Evolutionary conservation across 2,329 filamentous ascomycete genomes (phyloP).

Genomic region (Microdochium trichocladiopsis): DNA sequence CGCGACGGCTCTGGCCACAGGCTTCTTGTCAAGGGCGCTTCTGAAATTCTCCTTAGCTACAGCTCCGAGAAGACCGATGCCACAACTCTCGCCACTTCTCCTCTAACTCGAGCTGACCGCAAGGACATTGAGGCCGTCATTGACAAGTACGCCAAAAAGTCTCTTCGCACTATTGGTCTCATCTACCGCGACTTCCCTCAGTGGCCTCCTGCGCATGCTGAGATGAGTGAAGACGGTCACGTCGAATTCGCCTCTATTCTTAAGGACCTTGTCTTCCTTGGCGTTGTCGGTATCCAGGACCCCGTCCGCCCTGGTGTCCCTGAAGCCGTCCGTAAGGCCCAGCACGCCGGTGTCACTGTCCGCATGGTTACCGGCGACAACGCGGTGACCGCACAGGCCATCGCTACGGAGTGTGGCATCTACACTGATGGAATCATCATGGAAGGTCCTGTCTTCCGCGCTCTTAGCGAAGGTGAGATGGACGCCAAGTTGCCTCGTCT

Average conservation of each 20-base stretch:
- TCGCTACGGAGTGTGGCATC: slow-evolving; percentile 68
- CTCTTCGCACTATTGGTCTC: slow-evolving; percentile 68
- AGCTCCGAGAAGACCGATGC: slow-evolving; percentile 25
- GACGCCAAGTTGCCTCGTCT: slow-evolving; percentile 49
- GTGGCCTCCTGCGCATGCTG: slow-evolving; percentile 64
- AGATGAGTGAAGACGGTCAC: slow-evolving; percentile 50
- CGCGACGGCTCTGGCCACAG: slow-evolving; percentile 33
- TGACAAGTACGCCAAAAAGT: slow-evolving; percentile 55
- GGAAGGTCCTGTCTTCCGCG: slow-evolving; percentile 62
- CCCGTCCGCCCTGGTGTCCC: slow-evolving; percentile 62
- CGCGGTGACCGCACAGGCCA: slow-evolving; percentile 64
- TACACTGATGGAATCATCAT: slow-evolving; percentile 56
- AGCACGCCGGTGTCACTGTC: slow-evolving; percentile 61
- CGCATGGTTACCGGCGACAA: slow-evolving; percentile 75
- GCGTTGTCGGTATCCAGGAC: slow-evolving; percentile 69
- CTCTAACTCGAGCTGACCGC: slow-evolving; percentile 49
- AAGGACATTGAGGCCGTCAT: slow-evolving; percentile 47
- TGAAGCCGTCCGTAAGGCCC: slow-evolving; percentile 59
- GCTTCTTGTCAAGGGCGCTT: slow-evolving; percentile 47
- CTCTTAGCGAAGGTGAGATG: slow-evolving; percentile 52
- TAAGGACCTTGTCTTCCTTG: slow-evolving; percentile 65
- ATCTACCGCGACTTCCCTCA: slow-evolving; percentile 65
- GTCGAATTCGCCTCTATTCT: slow-evolving; percentile 55
- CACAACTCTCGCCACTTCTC: slow-evolving; percentile 30
- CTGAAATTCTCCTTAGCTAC: slow-evolving; percentile 44